Base-by-base conservation (phyloP, 306 rosid genomes). In the Sicyos edulis region DNA sequence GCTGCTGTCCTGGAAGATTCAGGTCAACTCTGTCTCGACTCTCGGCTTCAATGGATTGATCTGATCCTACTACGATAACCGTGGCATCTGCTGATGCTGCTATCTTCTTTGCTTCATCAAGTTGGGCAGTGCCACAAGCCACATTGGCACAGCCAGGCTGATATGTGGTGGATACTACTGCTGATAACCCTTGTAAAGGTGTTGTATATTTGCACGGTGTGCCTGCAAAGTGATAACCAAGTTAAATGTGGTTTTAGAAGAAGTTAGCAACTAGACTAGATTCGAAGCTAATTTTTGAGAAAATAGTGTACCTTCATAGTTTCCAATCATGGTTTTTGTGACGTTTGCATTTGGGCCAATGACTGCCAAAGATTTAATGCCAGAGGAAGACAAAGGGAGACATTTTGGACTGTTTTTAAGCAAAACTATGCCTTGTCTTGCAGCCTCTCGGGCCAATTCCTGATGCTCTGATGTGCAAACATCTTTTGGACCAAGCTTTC, bases 51-150 rank as follows among this genome's bases (percentile, higher is more conserved):
- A 91, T 91, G 0, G 95, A 87, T 70, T 77, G 92, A 78, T 83
- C 87, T 20, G 86, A 87, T 11, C 99, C 99, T 14, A 95, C 82
- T n/a, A 91, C 54, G 8, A 95, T 82, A 64, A 95, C 83, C 0
- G 99, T 89, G 40, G 97, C 99, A 71, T 95, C 99, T 1, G 99
- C 95, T n/a, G 88, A 80, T 54, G 91, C 91, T 47, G 97, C 99
- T 72, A 84, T 51, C 11, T 79, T 83, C 44, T 80, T 78, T 57
- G 99, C 96, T 19, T 81, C 97, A 65, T 85, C 91, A 11, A 86
- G 73, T 75, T 76, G 76, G 0, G 97, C 92, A 74, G 77, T 86
- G 9, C 76, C 64, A 4, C 99, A 95, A 55, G 82, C 89, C 81
- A 91, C 92, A 73, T 91, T 76, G n/a, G 84, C 9, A 70, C 99